A percentile compares a stretch with the other conserved stretches of the same genome.
phyloP scores from a whole-genome alignment of 805 yeast genomes.

The Teunomyces lycoperdinae region DNA sequence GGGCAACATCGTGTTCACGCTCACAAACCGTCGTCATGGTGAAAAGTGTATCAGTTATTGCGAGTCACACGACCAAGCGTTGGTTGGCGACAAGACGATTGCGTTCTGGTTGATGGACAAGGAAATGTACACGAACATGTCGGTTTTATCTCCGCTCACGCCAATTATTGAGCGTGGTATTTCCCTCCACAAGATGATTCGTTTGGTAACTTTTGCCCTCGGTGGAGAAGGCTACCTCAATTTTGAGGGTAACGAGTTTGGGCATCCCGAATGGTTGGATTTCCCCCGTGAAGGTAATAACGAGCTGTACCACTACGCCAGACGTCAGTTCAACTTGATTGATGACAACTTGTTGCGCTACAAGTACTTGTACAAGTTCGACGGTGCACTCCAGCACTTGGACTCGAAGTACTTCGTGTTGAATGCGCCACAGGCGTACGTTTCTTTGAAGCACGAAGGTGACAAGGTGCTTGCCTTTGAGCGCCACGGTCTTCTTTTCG shows the following conservation, averaged over 20 bases:
- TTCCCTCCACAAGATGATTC: constrained; percentile 85
- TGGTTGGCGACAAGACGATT: constrained; percentile 93
- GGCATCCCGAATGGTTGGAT: constrained; percentile 99
- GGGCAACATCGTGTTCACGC: constrained; percentile 72
- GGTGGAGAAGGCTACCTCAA: constrained; percentile 97
- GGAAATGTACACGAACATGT: constrained; percentile 97
- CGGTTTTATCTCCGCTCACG: constrained; percentile 66
- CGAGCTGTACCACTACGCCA: constrained; percentile 88
- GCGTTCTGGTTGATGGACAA: constrained; percentile 99
- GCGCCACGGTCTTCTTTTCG: constrained; percentile 77
- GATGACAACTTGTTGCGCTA: constrained; percentile 80
- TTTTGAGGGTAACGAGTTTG: constrained; percentile 97
- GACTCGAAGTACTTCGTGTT: constrained; percentile 76
- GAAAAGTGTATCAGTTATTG: constrained; percentile 90
- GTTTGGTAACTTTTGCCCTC: constrained; percentile 81
- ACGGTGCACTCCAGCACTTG: constrained; percentile 74
- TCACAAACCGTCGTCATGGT: constrained; percentile 83
- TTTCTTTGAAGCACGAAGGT: constrained; percentile 81
- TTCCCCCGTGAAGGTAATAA: constrained; percentile 89
- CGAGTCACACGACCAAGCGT: constrained; percentile 96
- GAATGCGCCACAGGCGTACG: constrained; percentile 66
- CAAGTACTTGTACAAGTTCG: constrained; percentile 76
- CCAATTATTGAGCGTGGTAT: constrained; percentile 85
- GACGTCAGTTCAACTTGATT: constrained; percentile 88
- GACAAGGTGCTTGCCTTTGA: constrained; percentile 91